Percentiles rank a stretch among this genome's conserved stretches.
These are phyloP conservation scores for Cardamine resedifolia DNA, from an alignment of 345 rosid species.

Conservation along the genomic window DNA sequence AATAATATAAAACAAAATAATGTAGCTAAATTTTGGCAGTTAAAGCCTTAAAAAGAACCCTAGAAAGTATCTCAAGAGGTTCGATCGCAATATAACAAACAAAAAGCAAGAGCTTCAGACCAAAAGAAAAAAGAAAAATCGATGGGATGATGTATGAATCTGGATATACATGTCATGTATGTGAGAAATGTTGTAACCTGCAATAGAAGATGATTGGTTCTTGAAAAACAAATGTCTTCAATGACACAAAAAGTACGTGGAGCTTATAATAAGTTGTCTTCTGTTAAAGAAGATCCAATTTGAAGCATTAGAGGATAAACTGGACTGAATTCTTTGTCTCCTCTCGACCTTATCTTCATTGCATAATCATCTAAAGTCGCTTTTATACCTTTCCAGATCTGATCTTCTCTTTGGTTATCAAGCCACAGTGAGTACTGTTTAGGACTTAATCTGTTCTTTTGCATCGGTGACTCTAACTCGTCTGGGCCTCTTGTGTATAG, in stretches of 20 bases:
- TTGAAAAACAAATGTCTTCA: constrained; percentile 5
- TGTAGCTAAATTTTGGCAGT: too few relatives aligned
- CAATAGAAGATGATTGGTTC: constrained; percentile 9
- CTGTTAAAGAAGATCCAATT: constrained; percentile 68
- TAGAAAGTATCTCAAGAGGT: neutral
- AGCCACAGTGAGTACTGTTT: constrained; percentile 92
- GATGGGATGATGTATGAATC: neutral
- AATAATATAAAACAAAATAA: too few relatives aligned
- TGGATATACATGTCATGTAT: constrained; percentile 13
- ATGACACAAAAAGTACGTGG: neutral
- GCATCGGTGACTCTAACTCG: constrained; percentile 82
- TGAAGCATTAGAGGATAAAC: constrained; percentile 94
- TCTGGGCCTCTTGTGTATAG: constrained; percentile 93
- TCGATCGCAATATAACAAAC: neutral
- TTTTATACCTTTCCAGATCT: constrained; percentile 95
- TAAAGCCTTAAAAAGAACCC: too few relatives aligned
- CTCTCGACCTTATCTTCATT: constrained; percentile 68
- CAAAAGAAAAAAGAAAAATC: neutral
- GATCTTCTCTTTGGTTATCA: constrained; percentile 95
- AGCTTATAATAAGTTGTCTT: constrained; percentile 19
- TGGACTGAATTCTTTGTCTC: constrained; percentile 96
- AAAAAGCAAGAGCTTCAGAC: neutral
- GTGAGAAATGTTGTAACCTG: constrained; percentile 6
- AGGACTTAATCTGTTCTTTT: constrained; percentile 78
- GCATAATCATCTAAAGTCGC: constrained; percentile 97